Conservation (phyloP, 768 basidiomycete species). For the Pisolithus microcarpus region DNA sequence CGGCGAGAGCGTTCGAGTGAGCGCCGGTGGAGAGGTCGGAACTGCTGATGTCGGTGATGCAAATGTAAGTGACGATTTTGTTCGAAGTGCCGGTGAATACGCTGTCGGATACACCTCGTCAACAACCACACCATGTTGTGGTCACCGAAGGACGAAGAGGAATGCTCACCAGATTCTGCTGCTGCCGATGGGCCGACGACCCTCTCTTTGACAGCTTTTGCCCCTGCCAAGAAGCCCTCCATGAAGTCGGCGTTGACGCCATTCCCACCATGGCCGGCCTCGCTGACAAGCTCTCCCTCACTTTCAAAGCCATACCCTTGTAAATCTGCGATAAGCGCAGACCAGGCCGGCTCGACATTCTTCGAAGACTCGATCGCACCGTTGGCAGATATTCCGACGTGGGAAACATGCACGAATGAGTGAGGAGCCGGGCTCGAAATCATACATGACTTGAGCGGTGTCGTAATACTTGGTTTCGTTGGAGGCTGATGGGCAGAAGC, state of each 20-base stretch:
- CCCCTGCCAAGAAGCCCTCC: slow-evolving; percentile 19
- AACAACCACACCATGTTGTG: background rate
- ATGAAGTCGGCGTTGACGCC: slow-evolving; percentile 30
- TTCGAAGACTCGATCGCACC: slow-evolving; percentile 48
- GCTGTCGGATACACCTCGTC: background rate
- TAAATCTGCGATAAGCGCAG: slow-evolving; percentile 36
- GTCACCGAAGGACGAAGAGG: background rate
- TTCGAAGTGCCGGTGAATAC: background rate
- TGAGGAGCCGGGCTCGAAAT: slow-evolving; percentile 54
- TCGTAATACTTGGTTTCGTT: slow-evolving; percentile 28
- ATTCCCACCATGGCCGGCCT: slow-evolving; percentile 1
- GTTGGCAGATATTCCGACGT: slow-evolving; percentile 49
- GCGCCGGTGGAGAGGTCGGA: background rate
- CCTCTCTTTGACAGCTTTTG: background rate
- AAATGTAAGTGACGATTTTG: background rate
- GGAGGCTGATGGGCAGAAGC: slow-evolving; percentile 5
- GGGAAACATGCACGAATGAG: slow-evolving; percentile 61
- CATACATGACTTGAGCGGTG: slow-evolving; percentile 28
- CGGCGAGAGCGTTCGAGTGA: background rate
- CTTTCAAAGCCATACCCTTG: slow-evolving; percentile 33
- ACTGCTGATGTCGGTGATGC: background rate
- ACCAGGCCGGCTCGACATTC: slow-evolving; percentile 50
- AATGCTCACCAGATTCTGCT: background rate
- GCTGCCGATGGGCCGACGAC: background rate
- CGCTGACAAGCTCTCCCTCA: slow-evolving; percentile 18